Evolutionary conservation across 345 rosid species (phyloP), one percentile per base, ranked within the genome.

Genomic region (Mercurialis annua): DNA sequence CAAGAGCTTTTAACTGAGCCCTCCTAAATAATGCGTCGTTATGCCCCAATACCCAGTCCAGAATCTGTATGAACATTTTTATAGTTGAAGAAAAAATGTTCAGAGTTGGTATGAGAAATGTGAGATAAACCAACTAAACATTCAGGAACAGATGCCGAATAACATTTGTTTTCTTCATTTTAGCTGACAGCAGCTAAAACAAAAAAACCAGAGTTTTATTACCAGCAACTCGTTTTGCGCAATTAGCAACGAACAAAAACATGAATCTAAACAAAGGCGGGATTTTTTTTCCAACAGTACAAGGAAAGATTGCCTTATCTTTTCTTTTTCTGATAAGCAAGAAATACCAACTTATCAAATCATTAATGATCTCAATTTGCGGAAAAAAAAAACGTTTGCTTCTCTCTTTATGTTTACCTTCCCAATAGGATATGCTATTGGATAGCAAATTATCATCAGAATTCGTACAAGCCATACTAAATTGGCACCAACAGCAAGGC

Each of bases 1-100:
- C 99, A 62, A 94, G 91, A 77, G 87, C 99, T 78, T 93, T 93
- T 62, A 93, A 80, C 82, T 93, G 99, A 61, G 99, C 92, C 53
- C 98, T 87, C 81, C 98, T 81, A 76, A 93, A 93, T 49, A 93
- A 69, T 31, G 90, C 92, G 33, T 94, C 95, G 55, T 87, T 85
- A 74, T 94, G 99, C 38, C 99, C 99, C 77, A 91, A 50, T n/a
- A 86, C 90, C 72, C 82, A 85, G 74, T 94, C 99, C 64, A 94
- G 80, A 65, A 94, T 49, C 99, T 94, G 84, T 53, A 69, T 70
- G 33, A 76, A 46, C 14, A 29, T 26, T 54, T 64, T 64, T 36
- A 34, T 15, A 42, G 48, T 71, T 44, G 31, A 64, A 23, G 51
- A 16, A 18, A 14, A n/a, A n/a, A 58, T 17, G 20, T 40, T 9